Evolutionary conservation across 768 basidiomycete species (phyloP), one percentile per base, ranked within the genome.

Genomic region (Amylocystis lapponica): DNA sequence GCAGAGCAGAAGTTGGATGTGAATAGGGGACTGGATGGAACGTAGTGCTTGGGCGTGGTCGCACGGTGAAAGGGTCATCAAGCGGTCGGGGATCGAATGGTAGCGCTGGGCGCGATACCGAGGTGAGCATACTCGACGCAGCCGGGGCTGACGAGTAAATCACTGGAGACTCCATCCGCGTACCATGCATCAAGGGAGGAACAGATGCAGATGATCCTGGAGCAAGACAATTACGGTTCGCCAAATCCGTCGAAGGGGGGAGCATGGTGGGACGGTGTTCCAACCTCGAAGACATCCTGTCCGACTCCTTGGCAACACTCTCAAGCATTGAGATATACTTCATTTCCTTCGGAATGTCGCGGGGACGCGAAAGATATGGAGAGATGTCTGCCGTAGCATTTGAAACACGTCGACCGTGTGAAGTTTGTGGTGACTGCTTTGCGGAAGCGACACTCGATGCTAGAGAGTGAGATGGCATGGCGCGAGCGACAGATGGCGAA

Each of bases 291-390:
- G 76, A 71, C 70, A 81, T 72, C 47, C 74, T 71, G 5, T 79
- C 81, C 4, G 86, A 85, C 58, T 89, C 85, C 53, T 81, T 78
- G 0, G 79, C 83, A 27, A 87, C 78, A 12, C 76, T 68, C 57
- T 88, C 84, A 10, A 86, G 66, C 46, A 88, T 66, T 2, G 84
- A 84, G 20, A 83, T 68, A 51, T 81, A 86, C 60, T 79, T 79
- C 60, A 86, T 60, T 44, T 72, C 76, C 57, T 79, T 83, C 12
- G 79, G 73, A 9, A 78, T 64, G 48, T 76, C 80, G 20, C 64
- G 60, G 6, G 76, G 64, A 41, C 74, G 73, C 9, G 76, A 66
- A 39, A 86, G 64, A 58, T 86, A 86, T 0, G 84, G 82, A 6
- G 82, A 83, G 43, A 85, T 77, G 54, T 84, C 83, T 12, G 81